phyloP scores from a whole-genome alignment of 805 yeast genomes.

The Ogataea pignaliae region DNA sequence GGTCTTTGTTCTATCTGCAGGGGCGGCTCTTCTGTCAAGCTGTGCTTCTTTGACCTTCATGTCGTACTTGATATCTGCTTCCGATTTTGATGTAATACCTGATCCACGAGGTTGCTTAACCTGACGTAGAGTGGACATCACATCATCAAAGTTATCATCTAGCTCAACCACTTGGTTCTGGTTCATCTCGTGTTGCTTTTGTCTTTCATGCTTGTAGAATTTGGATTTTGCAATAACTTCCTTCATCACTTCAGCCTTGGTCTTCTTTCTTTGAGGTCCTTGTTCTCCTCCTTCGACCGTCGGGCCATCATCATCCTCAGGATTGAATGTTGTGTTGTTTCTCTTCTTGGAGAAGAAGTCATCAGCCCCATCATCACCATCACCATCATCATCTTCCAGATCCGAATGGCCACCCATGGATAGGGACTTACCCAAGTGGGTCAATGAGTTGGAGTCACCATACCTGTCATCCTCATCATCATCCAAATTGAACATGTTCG shows the following conservation, averaged over 20 bases:
- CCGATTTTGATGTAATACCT: slow-evolving; percentile 34
- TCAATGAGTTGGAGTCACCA: slow-evolving; percentile 36
- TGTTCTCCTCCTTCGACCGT: slow-evolving; percentile 30
- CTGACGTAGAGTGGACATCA: slow-evolving; percentile 40
- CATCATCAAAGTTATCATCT: slow-evolving; percentile 70
- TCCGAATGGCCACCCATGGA: slow-evolving; percentile 37
- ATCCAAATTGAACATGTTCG: slow-evolving; percentile 67
- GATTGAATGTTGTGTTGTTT: slow-evolving; percentile 1
- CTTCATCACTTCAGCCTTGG: slow-evolving; percentile 81
- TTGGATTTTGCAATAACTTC: slow-evolving; percentile 82
- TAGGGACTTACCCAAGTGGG: slow-evolving; percentile 75
- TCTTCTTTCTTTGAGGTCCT: slow-evolving; percentile 56
- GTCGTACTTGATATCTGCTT: slow-evolving; percentile 53
- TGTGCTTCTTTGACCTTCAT: slow-evolving; percentile 60
- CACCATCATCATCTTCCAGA: slow-evolving; percentile 43
- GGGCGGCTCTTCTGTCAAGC: slow-evolving; percentile 71
- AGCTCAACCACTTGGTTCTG: slow-evolving; percentile 60
- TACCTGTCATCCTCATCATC: slow-evolving; percentile 47
- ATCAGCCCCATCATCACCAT: slow-evolving; percentile 31
- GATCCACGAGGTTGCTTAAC: slow-evolving; percentile 20
- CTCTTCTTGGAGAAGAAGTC: slow-evolving; percentile 33
- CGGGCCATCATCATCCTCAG: slow-evolving; percentile 19
- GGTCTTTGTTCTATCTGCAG: slow-evolving; percentile 78
- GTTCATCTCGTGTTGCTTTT: slow-evolving; percentile 53
- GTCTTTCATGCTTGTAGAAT: slow-evolving; percentile 71